Conservation (phyloP, 768 basidiomycete species). For the Hirschioporus abietinus region DNA sequence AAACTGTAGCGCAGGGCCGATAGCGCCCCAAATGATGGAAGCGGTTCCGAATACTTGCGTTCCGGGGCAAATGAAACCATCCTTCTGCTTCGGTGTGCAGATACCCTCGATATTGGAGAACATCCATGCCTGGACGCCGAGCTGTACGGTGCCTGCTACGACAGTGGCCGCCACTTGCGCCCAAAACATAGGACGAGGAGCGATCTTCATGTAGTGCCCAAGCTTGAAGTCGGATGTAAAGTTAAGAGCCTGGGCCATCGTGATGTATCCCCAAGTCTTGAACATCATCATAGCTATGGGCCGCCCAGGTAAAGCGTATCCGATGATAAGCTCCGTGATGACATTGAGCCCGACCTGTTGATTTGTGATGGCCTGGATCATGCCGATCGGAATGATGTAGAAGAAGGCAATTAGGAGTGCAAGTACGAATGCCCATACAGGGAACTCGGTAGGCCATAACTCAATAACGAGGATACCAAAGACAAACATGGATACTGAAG, state of each 20-base stretch:
- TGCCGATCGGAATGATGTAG: constrained; percentile 29
- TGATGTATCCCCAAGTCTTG: constrained; percentile 29
- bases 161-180: constrained; percentile 29
- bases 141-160: constrained; percentile 21
- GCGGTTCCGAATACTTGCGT: constrained; percentile 29
- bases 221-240: constrained; percentile 29
- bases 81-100: constrained; percentile 21
- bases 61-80: constrained; percentile 21
- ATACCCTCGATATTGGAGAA: constrained; percentile 28
- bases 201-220: constrained; percentile 30
- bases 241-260: constrained; percentile 25
- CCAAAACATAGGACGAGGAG: constrained; percentile 28
- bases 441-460: constrained; percentile 30
- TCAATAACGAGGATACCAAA: constrained; percentile 26
- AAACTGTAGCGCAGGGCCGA: constrained; percentile 69
- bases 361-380: constrained; percentile 32
- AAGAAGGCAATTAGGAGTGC: constrained; percentile 18
- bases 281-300: constrained; percentile 30
- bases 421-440: constrained; percentile 26
- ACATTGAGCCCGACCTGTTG: constrained; percentile 28
- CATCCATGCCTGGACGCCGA: constrained; percentile 29
- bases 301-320: constrained; percentile 28
- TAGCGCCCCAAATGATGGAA: constrained; percentile 70
- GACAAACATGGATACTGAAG: constrained; percentile 18
- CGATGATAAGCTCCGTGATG: constrained; percentile 32